Conservation (phyloP, 352 stramenopile species). For the Elongisporangium anandrum region DNA sequence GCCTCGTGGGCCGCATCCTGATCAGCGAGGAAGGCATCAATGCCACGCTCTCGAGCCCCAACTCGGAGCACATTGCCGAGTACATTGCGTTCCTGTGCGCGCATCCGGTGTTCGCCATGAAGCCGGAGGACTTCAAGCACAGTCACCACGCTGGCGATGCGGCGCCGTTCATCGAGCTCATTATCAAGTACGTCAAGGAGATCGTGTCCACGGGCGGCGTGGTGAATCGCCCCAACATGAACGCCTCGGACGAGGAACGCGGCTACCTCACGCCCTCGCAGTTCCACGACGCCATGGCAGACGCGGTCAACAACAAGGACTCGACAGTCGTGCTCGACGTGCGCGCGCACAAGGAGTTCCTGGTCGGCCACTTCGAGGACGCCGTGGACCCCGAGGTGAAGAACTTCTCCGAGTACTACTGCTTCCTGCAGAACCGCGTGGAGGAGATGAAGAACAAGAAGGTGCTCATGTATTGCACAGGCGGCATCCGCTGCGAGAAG, state of each 20-base stretch:
- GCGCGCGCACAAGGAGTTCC: constrained; percentile 55
- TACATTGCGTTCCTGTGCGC: constrained; percentile 58
- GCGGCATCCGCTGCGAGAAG: constrained; percentile 75
- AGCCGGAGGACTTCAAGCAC: constrained; percentile 71
- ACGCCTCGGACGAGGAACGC: constrained; percentile 46
- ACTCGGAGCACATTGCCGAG: constrained; percentile 37
- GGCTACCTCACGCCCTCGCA: constrained; percentile 74
- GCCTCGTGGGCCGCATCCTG: constrained; percentile 62
- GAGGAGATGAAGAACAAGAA: constrained; percentile 69
- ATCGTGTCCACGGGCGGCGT: constrained; percentile 63
- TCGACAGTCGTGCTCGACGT: constrained; percentile 55
- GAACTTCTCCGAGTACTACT: constrained; percentile 76
- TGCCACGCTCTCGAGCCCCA: constrained; percentile 61
- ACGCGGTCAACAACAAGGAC: constrained; percentile 37
- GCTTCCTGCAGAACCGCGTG: constrained; percentile 51
- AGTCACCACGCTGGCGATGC: constrained; percentile 30
- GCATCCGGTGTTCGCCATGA: constrained; percentile 51
- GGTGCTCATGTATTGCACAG: constrained; percentile 78
- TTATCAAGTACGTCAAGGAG: constrained; percentile 77
- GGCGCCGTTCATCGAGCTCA: constrained; percentile 54
- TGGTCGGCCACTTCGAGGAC: constrained; percentile 70
- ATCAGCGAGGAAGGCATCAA: constrained; percentile 85
- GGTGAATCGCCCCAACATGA: constrained; percentile 47
- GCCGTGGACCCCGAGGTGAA: constrained; percentile 63
- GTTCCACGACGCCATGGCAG: constrained; percentile 62